These are phyloP conservation scores for Chaetothyriales sp. DNA, from an alignment of 2,329 filamentous ascomycete species.

Conservation along the genomic window DNA sequence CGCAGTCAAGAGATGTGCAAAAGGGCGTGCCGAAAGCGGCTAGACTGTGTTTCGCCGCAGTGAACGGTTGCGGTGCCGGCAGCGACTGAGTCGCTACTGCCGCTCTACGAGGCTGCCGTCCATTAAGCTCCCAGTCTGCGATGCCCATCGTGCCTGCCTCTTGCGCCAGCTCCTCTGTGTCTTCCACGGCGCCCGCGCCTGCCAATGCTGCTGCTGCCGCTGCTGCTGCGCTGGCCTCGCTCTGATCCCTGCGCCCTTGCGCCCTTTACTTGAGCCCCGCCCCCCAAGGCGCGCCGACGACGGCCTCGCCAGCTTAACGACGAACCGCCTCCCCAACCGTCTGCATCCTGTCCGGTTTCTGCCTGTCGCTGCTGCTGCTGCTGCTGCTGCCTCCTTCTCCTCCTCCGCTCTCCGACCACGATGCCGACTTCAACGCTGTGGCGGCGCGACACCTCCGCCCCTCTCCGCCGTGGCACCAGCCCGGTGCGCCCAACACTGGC, in stretches of 20 bases:
- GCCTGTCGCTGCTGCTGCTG: not conserved
- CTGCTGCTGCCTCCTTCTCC: too few species aligned
- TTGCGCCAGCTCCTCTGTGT: not conserved
- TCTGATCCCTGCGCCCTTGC: slow-evolving; percentile 2
- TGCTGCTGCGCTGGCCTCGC: not conserved
- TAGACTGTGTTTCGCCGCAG: not conserved
- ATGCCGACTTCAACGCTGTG: slow-evolving; percentile 17
- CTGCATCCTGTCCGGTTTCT: not conserved
- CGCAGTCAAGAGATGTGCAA: not conserved
- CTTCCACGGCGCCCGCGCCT: too few species aligned
- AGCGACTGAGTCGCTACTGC: not conserved
- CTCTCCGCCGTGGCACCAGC: slow-evolving; percentile 6
- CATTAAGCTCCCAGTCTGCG: not conserved
- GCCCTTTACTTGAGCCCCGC: slow-evolving; percentile 2
- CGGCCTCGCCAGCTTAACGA: slow-evolving; percentile 5
- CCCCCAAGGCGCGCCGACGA: slow-evolving; percentile 6
- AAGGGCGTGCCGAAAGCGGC: not conserved
- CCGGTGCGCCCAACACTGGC: slow-evolving; percentile 10
- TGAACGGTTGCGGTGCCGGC: not conserved
- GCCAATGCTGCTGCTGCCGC: not conserved
- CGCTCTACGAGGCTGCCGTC: not conserved
- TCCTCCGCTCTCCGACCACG: slow-evolving; percentile 2
- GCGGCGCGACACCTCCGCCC: slow-evolving; percentile 8
- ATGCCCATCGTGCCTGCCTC: not conserved
- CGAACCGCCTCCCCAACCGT: not conserved